Evolutionary conservation across 331 rosid species (phyloP).

Genomic region (Erythrophleum ivorense): DNA sequence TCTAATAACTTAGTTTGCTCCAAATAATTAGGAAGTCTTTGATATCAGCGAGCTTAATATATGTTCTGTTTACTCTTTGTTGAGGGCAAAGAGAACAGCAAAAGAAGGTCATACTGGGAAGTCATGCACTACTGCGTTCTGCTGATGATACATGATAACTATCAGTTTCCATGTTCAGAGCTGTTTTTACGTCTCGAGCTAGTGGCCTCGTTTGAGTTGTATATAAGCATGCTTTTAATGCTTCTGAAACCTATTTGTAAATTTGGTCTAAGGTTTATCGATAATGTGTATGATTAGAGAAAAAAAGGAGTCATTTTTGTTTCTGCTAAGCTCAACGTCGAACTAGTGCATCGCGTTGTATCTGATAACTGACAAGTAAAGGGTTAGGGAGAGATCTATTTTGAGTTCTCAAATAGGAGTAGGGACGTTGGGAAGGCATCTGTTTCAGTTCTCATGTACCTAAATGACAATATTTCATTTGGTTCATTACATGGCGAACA

Average conservation of each 20-base stretch:
- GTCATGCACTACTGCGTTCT: constrained; percentile 38
- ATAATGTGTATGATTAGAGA: constrained; percentile 26
- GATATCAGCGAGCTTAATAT: constrained; percentile 32
- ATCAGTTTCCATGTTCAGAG: constrained; percentile 42
- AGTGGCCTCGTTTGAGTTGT: constrained; percentile 45
- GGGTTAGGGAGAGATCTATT: neutral
- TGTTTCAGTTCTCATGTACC: neutral
- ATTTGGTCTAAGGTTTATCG: constrained; percentile 42
- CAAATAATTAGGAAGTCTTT: constrained; percentile 46
- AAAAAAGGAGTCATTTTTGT: neutral
- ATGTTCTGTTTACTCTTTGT: constrained; percentile 39
- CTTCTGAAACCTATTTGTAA: constrained; percentile 45
- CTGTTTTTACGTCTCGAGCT: constrained; percentile 45
- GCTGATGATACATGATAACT: constrained; percentile 44
- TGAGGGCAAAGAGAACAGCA: constrained; percentile 36
- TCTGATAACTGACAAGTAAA: neutral
- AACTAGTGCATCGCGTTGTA: constrained; percentile 7
- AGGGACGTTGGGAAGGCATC: neutral
- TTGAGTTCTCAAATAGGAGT: neutral
- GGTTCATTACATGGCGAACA: too few relatives aligned
- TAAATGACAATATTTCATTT: too few relatives aligned
- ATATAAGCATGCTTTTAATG: constrained; percentile 52
- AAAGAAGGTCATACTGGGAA: constrained; percentile 46
- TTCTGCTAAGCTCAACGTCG: neutral
- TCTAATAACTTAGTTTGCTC: constrained; percentile 51